phyloP scores from a whole-genome alignment of 805 yeast species.

The Nakazawaea ambrosiae region DNA sequence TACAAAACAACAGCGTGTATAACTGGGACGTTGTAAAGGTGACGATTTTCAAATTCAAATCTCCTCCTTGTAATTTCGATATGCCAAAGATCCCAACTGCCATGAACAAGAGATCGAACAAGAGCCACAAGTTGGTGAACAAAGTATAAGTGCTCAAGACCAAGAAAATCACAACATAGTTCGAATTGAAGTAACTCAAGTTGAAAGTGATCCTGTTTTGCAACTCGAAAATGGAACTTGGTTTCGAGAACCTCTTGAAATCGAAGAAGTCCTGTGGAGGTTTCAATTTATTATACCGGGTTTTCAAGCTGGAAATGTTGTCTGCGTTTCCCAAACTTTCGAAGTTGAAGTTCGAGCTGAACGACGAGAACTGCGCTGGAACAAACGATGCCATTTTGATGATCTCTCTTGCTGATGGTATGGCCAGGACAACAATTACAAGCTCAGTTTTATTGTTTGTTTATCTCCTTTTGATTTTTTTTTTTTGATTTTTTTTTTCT shows the following conservation, averaged over 20 bases:
- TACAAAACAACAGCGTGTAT: constrained; percentile 72
- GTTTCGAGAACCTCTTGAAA: constrained; percentile 74
- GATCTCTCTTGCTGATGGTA: too few species aligned
- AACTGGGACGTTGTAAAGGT: constrained; percentile 70
- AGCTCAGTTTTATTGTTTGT: too few species aligned
- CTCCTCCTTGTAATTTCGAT: constrained; percentile 72
- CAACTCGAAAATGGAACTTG: constrained; percentile 71
- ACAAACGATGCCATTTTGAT: constrained; percentile 20
- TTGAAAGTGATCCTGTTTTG: constrained; percentile 83
- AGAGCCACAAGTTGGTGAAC: constrained; percentile 73
- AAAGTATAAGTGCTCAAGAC: constrained; percentile 76
- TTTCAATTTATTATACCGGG: constrained; percentile 60
- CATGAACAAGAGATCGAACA: constrained; percentile 75
- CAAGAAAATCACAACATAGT: constrained; percentile 67
- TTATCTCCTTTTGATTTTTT: too few species aligned
- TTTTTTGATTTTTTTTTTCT: too few species aligned
- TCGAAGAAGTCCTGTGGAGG: constrained; percentile 92
- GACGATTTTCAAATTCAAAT: constrained; percentile 65
- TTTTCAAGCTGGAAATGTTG: constrained; percentile 40
- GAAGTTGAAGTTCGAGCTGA: constrained; percentile 25
- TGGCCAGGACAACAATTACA: too few species aligned
- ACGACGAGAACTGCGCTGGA: constrained; percentile 28
- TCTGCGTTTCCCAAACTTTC: constrained; percentile 27
- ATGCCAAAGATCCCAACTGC: constrained; percentile 73
- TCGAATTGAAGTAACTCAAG: constrained; percentile 76